Evolutionary conservation across 345 rosid species (phyloP).

Genomic region (Ceriops decandra): DNA sequence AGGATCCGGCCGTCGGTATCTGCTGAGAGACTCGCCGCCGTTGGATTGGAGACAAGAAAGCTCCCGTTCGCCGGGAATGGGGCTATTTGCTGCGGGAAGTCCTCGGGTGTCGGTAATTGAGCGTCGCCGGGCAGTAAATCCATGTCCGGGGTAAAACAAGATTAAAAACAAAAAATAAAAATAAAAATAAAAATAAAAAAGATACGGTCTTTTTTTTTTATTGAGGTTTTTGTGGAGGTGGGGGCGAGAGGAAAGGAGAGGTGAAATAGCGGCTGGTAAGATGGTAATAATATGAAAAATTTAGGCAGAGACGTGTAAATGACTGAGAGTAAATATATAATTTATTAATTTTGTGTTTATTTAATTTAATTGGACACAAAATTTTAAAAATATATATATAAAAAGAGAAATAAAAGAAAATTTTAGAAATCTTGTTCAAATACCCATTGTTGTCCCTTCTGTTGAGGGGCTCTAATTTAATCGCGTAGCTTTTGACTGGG

Average conservation of each 20-base stretch:
- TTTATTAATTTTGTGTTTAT: too few species aligned
- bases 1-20: slow-evolving; percentile 17
- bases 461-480: too few species aligned
- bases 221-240: not conserved
- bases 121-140: slow-evolving; percentile 52
- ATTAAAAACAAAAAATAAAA: not conserved
- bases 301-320: too few species aligned
- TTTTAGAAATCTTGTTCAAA: too few species aligned
- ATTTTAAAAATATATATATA: too few species aligned
- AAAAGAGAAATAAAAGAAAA: too few species aligned
- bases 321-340: too few species aligned
- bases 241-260: not conserved
- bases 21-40: not conserved
- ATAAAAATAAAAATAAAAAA: not conserved
- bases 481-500: too few species aligned
- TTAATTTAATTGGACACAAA: too few species aligned
- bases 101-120: slow-evolving; percentile 23
- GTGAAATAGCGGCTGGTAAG: slow-evolving; percentile 6
- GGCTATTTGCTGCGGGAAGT: slow-evolving; percentile 36
- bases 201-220: slow-evolving; percentile 7
- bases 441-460: too few species aligned
- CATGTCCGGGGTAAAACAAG: slow-evolving; percentile 22
- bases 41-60: slow-evolving; percentile 16
- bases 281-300: too few species aligned
- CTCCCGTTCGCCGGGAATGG: slow-evolving; percentile 36